These are phyloP conservation scores for Rubia peregrina DNA, from an alignment of 305 asterid genomes.

Conservation along the genomic window DNA sequence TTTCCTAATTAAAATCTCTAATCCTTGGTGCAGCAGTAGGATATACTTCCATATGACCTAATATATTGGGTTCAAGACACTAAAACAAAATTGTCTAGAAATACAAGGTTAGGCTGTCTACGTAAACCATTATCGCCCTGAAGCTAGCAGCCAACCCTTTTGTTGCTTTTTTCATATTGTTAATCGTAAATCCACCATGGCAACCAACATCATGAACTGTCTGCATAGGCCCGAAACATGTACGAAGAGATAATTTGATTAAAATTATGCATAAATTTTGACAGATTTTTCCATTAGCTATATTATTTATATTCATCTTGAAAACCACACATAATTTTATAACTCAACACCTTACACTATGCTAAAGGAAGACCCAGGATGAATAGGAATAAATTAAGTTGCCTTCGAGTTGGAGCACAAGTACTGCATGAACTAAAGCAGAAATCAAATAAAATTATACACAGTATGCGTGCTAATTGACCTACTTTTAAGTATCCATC, in stretches of 20 bases:
- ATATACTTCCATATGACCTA: background rate
- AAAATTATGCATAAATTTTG: background rate
- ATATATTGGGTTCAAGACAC: background rate
- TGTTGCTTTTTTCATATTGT: background rate
- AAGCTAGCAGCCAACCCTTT: background rate
- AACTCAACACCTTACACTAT: background rate
- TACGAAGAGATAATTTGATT: background rate
- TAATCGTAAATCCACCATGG: background rate
- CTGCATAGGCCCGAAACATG: background rate
- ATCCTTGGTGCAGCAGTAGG: background rate
- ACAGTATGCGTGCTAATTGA: background rate
- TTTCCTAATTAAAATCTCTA: background rate
- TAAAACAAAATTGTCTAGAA: background rate
- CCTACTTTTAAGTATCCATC: constrained; percentile 10
- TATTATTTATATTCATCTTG: background rate
- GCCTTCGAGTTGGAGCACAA: background rate
- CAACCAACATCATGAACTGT: background rate
- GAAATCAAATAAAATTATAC: background rate
- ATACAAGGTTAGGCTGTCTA: background rate
- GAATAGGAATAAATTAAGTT: background rate
- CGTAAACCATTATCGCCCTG: background rate
- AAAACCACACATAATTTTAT: background rate
- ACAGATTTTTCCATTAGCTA: background rate
- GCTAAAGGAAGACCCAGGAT: background rate
- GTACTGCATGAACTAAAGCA: background rate